Conservation (phyloP, 257 asterid genomes). For the Fraxinus anomala region DNA sequence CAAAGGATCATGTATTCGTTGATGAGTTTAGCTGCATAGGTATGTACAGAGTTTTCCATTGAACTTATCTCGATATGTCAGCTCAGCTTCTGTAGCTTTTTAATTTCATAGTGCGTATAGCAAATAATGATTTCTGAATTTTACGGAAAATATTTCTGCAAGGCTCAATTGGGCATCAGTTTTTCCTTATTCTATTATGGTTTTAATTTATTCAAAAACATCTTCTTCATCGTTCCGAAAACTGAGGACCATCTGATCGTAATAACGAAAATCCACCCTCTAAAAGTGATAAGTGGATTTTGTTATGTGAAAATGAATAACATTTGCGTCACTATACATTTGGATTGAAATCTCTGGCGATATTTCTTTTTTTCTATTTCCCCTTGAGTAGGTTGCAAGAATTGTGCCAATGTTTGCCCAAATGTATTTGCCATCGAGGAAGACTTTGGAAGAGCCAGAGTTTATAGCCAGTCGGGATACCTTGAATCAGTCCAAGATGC, state of each 20-base stretch:
- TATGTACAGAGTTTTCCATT: conserved; percentile 27
- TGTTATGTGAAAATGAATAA: not conserved
- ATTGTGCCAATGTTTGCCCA: conserved; percentile 84
- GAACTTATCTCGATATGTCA: conserved; percentile 10
- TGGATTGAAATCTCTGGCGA: not conserved
- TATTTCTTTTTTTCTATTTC: not conserved
- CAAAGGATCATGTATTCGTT: conserved; percentile 84
- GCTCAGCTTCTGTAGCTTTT: not conserved
- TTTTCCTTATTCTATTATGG: not conserved
- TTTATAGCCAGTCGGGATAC: conserved; percentile 66
- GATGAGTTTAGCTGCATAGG: conserved; percentile 99
- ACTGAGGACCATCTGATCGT: not conserved
- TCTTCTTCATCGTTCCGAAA: not conserved
- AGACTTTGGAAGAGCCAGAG: conserved; percentile 99
- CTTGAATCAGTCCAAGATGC: conserved; percentile 79
- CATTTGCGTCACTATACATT: not conserved
- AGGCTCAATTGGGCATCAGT: not conserved
- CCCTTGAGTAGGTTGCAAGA: conserved; percentile 77
- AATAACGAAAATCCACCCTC: not conserved
- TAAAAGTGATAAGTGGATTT: not conserved
- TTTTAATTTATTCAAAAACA: not conserved
- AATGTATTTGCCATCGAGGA: conserved; percentile 84
- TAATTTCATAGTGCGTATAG: conserved; percentile 19
- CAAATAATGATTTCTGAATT: not conserved
- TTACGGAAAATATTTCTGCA: not conserved